A percentile compares a stretch with the other conserved stretches of the same genome.
Evolutionary conservation across 495 filamentous ascomycete genomes (phyloP).

Genomic region (Bryoglossum gracile): DNA sequence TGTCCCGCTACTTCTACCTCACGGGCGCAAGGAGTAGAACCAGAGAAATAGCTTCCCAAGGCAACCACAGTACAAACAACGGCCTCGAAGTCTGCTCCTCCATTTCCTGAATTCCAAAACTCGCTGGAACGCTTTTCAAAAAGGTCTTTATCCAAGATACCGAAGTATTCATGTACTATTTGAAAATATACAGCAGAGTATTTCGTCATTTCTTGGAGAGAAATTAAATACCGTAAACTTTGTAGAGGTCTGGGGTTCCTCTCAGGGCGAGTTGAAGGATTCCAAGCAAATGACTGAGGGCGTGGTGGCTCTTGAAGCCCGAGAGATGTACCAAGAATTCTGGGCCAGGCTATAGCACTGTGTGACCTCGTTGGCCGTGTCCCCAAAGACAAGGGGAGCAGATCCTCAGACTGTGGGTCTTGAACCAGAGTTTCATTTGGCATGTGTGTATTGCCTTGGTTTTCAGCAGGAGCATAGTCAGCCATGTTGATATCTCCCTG

Average conservation of each 20-base stretch:
- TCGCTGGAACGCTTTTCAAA: conserved; percentile 28
- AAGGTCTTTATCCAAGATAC: conserved; percentile 34
- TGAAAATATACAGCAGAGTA: conserved; percentile 40
- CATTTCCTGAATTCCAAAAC: conserved; percentile 27
- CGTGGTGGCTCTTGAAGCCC: conserved; percentile 42
- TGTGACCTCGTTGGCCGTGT: conserved; percentile 34
- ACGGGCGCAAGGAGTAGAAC: background rate
- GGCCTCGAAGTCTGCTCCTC: conserved; percentile 31
- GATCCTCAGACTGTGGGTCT: too few species aligned
- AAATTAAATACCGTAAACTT: conserved; percentile 31
- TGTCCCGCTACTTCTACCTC: conserved; percentile 13
- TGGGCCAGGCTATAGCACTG: conserved; percentile 44
- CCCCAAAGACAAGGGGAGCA: background rate
- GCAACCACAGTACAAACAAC: conserved; percentile 42
- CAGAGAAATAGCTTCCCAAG: conserved; percentile 41
- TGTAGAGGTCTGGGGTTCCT: conserved; percentile 12
- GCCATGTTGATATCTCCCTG: too few species aligned
- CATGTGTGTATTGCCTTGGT: too few species aligned
- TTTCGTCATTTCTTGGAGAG: conserved; percentile 29
- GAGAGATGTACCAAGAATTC: conserved; percentile 40
- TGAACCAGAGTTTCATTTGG: too few species aligned
- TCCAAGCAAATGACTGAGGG: conserved; percentile 47
- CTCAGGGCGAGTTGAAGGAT: conserved; percentile 36
- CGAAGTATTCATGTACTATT: conserved; percentile 41
- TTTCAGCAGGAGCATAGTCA: too few species aligned